Percentiles rank a stretch among this genome's conserved stretches.
Conservation (phyloP, 1,284 basidiomycete species). For the Amylostereum chailletii region DNA sequence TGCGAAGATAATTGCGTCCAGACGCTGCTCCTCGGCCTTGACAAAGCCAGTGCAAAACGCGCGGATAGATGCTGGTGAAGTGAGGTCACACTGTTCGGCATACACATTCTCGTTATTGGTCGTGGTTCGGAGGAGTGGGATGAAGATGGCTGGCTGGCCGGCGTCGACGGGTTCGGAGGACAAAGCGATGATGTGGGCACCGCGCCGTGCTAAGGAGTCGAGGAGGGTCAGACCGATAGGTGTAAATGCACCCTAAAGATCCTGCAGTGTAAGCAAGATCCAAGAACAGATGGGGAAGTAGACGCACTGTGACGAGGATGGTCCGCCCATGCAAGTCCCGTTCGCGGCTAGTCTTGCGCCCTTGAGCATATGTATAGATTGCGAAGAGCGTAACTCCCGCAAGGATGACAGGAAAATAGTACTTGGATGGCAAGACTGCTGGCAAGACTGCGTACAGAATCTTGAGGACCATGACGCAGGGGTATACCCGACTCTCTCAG, state of each 20-base stretch:
- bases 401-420: slow-evolving; percentile 42
- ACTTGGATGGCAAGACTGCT: slow-evolving; percentile 23
- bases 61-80: slow-evolving; percentile 53
- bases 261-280: not conserved
- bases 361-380: slow-evolving; percentile 53
- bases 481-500: no score
- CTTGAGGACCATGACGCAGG: slow-evolving; percentile 24
- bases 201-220: slow-evolving; percentile 55
- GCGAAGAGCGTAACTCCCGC: slow-evolving; percentile 34
- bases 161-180: slow-evolving; percentile 49
- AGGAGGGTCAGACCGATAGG: slow-evolving; percentile 60
- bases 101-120: slow-evolving; percentile 68
- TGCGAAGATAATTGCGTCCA: slow-evolving; percentile 65
- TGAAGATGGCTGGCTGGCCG: slow-evolving; percentile 43
- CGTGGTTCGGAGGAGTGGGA: slow-evolving; percentile 53
- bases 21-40: slow-evolving; percentile 50
- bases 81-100: slow-evolving; percentile 65
- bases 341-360: slow-evolving; percentile 58
- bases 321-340: slow-evolving; percentile 63
- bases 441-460: slow-evolving; percentile 20
- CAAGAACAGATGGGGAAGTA: slow-evolving; percentile 8
- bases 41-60: slow-evolving; percentile 60
- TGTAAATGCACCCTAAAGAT: slow-evolving; percentile 59
- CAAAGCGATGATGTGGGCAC: slow-evolving; percentile 69
- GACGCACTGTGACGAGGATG: slow-evolving; percentile 55